Evolutionary conservation across 2,329 filamentous ascomycete genomes (phyloP).

Genomic region (Dactylellina drechsleri): DNA sequence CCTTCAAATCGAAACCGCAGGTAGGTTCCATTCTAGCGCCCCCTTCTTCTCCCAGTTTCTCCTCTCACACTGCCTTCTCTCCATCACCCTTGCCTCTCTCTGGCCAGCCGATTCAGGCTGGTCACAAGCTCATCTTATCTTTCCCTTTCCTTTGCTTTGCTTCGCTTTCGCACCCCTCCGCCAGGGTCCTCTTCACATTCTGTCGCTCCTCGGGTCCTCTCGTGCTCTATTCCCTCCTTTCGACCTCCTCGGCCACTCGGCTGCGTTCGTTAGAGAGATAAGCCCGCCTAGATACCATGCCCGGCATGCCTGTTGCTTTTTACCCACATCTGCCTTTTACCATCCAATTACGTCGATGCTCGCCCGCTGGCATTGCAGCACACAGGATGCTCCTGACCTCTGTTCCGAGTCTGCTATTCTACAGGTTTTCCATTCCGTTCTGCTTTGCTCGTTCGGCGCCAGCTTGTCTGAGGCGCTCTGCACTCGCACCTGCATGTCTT

Average conservation of each 20-base stretch:
- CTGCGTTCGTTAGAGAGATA: conserved; percentile 28
- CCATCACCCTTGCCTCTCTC: neutral
- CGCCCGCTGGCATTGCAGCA: conserved; percentile 47
- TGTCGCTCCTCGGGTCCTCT: conserved; percentile 16
- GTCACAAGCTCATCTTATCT: conserved; percentile 49
- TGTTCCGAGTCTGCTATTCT: too few species aligned
- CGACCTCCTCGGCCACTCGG: conserved; percentile 5
- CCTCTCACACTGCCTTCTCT: conserved; percentile 5
- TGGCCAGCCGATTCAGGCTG: conserved; percentile 32
- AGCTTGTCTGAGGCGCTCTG: conserved; percentile 10
- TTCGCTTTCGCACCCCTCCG: neutral
- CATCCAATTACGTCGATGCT: conserved; percentile 48
- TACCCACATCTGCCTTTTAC: conserved; percentile 50
- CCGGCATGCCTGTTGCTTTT: conserved; percentile 34
- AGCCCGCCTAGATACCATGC: conserved; percentile 33
- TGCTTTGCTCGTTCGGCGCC: neutral
- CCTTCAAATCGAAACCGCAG: conserved; percentile 1
- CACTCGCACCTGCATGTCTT: conserved; percentile 40
- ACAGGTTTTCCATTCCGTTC: neutral
- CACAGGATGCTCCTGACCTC: conserved; percentile 24
- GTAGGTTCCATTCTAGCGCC: conserved; percentile 5
- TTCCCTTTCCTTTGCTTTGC: neutral
- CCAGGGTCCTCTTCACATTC: neutral
- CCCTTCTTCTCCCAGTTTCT: conserved; percentile 4
- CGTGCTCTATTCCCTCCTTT: conserved; percentile 10